Conservation (phyloP, 1,284 basidiomycete genomes). For the Cerrena zonata region DNA sequence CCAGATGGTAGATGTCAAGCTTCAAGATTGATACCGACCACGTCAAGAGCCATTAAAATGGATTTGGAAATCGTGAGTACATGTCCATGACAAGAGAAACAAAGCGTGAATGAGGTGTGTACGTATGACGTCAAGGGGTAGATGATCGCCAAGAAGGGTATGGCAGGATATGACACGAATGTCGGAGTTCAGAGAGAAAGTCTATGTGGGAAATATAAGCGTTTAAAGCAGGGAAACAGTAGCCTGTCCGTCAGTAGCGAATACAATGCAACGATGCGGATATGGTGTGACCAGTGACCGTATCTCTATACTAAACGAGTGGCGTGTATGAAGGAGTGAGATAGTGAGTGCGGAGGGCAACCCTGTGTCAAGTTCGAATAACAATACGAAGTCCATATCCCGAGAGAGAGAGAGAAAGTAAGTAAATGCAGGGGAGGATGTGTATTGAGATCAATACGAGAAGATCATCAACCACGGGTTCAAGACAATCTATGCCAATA, state of each 20-base stretch:
- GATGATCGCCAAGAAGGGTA: background rate
- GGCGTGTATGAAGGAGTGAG: background rate
- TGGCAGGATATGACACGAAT: background rate
- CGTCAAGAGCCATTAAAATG: no score
- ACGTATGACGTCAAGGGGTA: no score
- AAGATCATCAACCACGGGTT: constrained; percentile 49
- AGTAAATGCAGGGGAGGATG: background rate
- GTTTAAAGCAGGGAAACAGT: background rate
- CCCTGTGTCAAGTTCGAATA: background rate
- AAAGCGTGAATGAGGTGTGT: background rate
- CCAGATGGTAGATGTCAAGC: no score
- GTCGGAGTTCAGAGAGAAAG: background rate
- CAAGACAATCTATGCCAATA: constrained; percentile 34
- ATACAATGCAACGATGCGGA: no score
- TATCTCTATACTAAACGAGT: background rate
- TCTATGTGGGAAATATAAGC: background rate
- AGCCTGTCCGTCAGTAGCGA: no score
- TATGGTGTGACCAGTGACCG: background rate
- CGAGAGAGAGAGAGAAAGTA: background rate
- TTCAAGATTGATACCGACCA: no score
- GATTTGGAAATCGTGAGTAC: background rate
- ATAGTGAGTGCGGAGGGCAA: background rate
- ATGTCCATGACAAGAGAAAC: background rate
- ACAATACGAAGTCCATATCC: background rate
- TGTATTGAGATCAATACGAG: constrained; percentile 32